Evolutionary conservation across 176 grass and related monocot genomes (phyloP).

Genomic region (Bothriochloa decipiens): DNA sequence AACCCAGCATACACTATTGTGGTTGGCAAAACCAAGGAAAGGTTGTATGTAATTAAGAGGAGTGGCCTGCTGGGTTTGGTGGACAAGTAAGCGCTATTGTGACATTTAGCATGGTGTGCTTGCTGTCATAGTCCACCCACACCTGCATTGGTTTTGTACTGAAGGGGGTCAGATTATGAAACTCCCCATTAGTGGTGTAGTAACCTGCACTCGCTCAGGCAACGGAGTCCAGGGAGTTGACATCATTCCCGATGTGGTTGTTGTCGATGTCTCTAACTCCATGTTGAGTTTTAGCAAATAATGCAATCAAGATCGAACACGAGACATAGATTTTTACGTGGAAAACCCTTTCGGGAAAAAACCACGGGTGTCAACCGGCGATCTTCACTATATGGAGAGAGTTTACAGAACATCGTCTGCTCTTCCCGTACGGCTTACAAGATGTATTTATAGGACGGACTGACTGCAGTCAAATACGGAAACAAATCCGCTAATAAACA

Average conservation of each 20-base stretch:
- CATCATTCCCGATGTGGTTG: constrained; percentile 47
- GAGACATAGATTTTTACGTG: no score
- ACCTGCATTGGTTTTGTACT: constrained; percentile 25
- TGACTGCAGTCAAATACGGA: no score
- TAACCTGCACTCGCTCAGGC: background rate
- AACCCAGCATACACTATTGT: constrained; percentile 31
- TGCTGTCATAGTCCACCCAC: constrained; percentile 50
- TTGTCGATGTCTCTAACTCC: constrained; percentile 28
- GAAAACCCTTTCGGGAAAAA: no score
- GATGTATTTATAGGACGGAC: no score
- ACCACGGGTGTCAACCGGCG: no score
- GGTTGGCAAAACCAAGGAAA: background rate
- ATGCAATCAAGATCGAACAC: no score
- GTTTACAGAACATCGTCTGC: no score
- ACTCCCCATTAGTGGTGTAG: background rate
- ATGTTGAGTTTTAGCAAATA: no score
- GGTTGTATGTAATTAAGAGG: background rate
- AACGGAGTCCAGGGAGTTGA: constrained; percentile 26
- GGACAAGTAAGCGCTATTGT: background rate
- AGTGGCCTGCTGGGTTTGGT: constrained; percentile 38
- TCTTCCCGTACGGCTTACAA: no score
- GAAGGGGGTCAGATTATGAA: background rate
- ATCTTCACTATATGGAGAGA: no score
- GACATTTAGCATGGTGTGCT: constrained; percentile 12
- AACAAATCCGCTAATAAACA: no score